phyloP scores from a whole-genome alignment of 768 basidiomycete genomes.

The Calvatia gigantea region DNA sequence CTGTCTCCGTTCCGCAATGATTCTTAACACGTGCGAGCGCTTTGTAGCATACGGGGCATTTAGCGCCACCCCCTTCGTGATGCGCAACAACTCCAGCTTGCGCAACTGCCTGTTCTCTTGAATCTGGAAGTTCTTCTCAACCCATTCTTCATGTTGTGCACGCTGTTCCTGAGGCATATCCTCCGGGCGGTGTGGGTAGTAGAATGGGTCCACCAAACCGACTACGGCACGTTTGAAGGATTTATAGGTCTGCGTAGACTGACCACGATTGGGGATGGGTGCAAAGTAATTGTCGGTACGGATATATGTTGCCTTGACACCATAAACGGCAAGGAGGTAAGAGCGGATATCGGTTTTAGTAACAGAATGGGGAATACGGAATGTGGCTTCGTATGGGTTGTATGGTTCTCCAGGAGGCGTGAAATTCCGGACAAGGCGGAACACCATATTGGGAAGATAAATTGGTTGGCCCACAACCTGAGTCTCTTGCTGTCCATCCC shows the following conservation, averaged over 20 bases:
- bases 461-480: conserved; percentile 76
- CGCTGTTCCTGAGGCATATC: conserved; percentile 67
- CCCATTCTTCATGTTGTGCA: conserved; percentile 51
- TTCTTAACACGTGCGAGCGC: conserved; percentile 40
- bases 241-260: conserved; percentile 34
- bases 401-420: conserved; percentile 76
- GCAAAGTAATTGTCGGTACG: conserved; percentile 90
- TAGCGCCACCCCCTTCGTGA: conserved; percentile 36
- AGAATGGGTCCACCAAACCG: conserved; percentile 89
- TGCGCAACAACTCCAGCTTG: conserved; percentile 35
- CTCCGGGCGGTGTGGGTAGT: conserved; percentile 79
- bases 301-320: conserved; percentile 87
- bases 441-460: conserved; percentile 86
- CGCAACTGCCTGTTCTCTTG: conserved; percentile 30
- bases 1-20: conserved; percentile 39
- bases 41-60: conserved; percentile 38
- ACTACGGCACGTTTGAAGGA: conserved; percentile 92
- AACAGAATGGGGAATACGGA: conserved; percentile 83
- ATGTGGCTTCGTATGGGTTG: conserved; percentile 94
- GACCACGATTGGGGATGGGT: conserved; percentile 35
- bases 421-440: conserved; percentile 80
- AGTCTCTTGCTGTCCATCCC: conserved; percentile 36
- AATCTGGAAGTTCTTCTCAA: conserved; percentile 61
- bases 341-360: conserved; percentile 92
- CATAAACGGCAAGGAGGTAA: conserved; percentile 82